Conservation (phyloP, 108 stramenopile species). For the Schizochytrium sp. region DNA sequence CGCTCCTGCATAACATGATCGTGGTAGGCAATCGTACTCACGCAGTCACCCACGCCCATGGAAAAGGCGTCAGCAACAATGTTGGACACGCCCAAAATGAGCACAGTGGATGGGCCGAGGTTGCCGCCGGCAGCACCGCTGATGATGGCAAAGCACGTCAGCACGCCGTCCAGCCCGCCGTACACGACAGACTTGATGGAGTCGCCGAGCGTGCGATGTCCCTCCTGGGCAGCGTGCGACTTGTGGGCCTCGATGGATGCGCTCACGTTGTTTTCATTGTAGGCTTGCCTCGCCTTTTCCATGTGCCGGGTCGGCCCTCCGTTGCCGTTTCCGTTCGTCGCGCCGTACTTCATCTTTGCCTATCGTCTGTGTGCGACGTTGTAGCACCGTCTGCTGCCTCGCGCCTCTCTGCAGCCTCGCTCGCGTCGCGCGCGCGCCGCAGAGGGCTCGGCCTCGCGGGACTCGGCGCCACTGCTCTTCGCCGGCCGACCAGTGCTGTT, state of each 20-base stretch:
- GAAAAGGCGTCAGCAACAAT: constrained; percentile 52
- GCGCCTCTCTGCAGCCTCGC: no score
- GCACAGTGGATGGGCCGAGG: constrained; percentile 30
- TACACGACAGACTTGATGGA: constrained; percentile 42
- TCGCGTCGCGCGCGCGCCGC: no score
- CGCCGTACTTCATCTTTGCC: background rate
- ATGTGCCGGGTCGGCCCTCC: background rate
- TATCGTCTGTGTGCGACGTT: no score
- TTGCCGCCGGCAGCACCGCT: constrained; percentile 50
- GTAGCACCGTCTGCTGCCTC: no score
- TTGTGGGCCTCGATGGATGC: background rate
- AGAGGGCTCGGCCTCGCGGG: no score
- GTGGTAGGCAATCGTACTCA: constrained; percentile 47
- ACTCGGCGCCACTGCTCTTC: no score
- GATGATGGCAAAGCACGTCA: constrained; percentile 54
- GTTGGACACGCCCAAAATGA: constrained; percentile 51
- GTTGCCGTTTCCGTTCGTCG: background rate
- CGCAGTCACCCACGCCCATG: constrained; percentile 56
- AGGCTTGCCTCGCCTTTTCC: background rate
- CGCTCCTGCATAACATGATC: constrained; percentile 35
- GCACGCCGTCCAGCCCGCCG: constrained; percentile 58
- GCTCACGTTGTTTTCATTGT: background rate
- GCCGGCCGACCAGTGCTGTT: no score
- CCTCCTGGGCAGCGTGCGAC: background rate
- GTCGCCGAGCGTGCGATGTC: background rate